Percentiles rank a stretch among this genome's conserved stretches.
phyloP scores from a whole-genome alignment of 352 stramenopile species.

The Aphanomyces invadans region DNA sequence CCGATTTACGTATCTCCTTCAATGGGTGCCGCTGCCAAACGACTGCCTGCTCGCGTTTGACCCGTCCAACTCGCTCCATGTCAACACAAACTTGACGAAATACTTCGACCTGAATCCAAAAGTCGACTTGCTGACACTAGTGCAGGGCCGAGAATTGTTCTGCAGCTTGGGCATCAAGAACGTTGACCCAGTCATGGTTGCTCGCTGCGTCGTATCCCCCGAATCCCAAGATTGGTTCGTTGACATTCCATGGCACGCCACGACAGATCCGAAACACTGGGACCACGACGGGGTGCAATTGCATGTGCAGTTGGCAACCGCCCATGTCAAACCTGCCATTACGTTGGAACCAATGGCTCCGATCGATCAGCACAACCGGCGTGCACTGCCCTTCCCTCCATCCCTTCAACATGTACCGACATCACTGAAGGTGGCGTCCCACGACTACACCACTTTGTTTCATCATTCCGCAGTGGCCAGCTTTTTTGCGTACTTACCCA shows the following conservation, averaged over 20 bases:
- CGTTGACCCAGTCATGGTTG: neutral
- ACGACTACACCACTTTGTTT: neutral
- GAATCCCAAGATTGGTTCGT: neutral
- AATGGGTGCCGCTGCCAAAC: neutral
- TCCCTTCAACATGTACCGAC: neutral
- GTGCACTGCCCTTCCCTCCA: neutral
- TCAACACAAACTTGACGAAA: conserved; percentile 1
- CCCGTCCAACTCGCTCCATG: conserved; percentile 3
- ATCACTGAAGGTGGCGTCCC: neutral
- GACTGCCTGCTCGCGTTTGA: neutral
- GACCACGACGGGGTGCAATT: neutral
- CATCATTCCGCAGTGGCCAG: neutral
- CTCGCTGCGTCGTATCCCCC: neutral
- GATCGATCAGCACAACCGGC: neutral
- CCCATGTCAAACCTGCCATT: neutral
- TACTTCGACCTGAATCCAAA: conserved; percentile 5
- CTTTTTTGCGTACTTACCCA: neutral
- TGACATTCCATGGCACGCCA: neutral
- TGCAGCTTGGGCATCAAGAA: conserved; percentile 8
- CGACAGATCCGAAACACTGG: neutral
- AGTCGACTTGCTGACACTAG: conserved; percentile 2
- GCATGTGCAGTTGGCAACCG: neutral
- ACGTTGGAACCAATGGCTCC: neutral
- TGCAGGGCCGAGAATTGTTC: conserved; percentile 4
- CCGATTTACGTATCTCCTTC: neutral